phyloP scores from a whole-genome alignment of 2,329 filamentous ascomycete species.

The Alternaria sp. region DNA sequence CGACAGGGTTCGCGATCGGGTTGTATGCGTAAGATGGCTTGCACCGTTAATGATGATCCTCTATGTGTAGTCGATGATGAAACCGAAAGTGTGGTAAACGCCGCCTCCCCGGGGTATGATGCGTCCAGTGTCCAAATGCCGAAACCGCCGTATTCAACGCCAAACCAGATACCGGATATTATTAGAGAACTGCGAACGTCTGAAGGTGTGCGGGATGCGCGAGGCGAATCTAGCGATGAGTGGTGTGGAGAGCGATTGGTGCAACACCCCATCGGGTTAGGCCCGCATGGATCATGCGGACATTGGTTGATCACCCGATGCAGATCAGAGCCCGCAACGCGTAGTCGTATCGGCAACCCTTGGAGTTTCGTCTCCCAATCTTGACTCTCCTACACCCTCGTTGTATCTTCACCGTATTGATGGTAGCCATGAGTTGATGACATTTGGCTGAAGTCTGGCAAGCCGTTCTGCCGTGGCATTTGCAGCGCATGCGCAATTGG shows the following conservation, averaged over 20 bases:
- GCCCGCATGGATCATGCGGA: conserved; percentile 34
- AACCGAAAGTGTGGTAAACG: conserved; percentile 28
- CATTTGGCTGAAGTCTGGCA: conserved; percentile 38
- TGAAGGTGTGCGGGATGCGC: conserved; percentile 23
- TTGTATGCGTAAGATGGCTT: conserved; percentile 18
- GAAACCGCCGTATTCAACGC: conserved; percentile 24
- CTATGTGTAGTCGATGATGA: conserved; percentile 12
- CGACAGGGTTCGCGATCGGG: conserved; percentile 19
- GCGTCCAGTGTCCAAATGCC: conserved; percentile 28
- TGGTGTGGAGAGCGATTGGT: conserved; percentile 36
- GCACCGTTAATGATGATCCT: conserved; percentile 20
- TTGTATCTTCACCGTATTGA: conserved; percentile 47
- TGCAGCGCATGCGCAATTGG: conserved; percentile 40
- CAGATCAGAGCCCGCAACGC: conserved; percentile 32
- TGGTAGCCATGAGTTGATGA: conserved; percentile 42
- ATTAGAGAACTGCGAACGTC: conserved; percentile 12
- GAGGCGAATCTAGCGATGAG: conserved; percentile 30
- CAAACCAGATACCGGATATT: conserved; percentile 15
- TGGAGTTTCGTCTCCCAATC: conserved; percentile 9
- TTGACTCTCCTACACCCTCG: conserved; percentile 39
- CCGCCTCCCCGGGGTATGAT: conserved; percentile 45
- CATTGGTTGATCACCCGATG: conserved; percentile 43
- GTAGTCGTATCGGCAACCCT: conserved; percentile 22
- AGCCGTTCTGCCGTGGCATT: conserved; percentile 42
- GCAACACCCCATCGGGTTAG: conserved; percentile 33